phyloP scores from a whole-genome alignment of 768 basidiomycete genomes.

The Steccherinum ochraceum region DNA sequence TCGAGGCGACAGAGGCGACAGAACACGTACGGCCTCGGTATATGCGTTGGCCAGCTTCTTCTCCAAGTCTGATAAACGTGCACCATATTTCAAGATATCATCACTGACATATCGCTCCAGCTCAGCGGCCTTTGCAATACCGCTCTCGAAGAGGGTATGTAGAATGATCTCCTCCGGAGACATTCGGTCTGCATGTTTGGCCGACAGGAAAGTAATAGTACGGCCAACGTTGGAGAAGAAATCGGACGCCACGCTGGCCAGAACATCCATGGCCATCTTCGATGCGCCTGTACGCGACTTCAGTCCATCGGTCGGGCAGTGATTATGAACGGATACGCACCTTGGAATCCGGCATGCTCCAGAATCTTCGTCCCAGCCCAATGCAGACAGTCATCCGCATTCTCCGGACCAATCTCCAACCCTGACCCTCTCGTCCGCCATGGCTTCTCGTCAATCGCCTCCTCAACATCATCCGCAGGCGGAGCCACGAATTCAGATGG shows the following conservation, averaged over 20 bases:
- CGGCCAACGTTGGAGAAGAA: conserved; percentile 83
- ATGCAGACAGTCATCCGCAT: conserved; percentile 55
- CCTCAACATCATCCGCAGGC: conserved; percentile 25
- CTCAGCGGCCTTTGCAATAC: conserved; percentile 67
- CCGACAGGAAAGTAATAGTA: conserved; percentile 74
- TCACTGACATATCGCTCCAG: conserved; percentile 86
- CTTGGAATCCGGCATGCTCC: conserved; percentile 91
- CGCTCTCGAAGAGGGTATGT: conserved; percentile 87
- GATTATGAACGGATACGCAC: conserved; percentile 36
- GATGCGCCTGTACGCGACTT: conserved; percentile 50
- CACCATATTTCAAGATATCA: conserved; percentile 79
- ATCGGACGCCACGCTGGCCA: conserved; percentile 71
- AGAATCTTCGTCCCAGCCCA: conserved; percentile 75
- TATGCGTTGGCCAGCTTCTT: conserved; percentile 83
- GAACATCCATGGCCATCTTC: conserved; percentile 67
- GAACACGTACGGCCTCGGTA: conserved; percentile 61
- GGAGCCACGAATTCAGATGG: conserved; percentile 2
- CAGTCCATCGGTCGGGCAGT: neutral
- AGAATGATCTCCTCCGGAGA: conserved; percentile 91
- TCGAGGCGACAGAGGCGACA: neutral
- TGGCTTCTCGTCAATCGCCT: conserved; percentile 48
- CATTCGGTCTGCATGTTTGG: conserved; percentile 78
- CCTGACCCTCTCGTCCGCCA: conserved; percentile 37
- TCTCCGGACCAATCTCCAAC: conserved; percentile 53
- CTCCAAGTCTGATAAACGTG: conserved; percentile 70